A percentile compares a stretch with the other conserved stretches of the same genome.
Conservation (phyloP, 1,284 basidiomycete species). For the Sparassis latifolia region DNA sequence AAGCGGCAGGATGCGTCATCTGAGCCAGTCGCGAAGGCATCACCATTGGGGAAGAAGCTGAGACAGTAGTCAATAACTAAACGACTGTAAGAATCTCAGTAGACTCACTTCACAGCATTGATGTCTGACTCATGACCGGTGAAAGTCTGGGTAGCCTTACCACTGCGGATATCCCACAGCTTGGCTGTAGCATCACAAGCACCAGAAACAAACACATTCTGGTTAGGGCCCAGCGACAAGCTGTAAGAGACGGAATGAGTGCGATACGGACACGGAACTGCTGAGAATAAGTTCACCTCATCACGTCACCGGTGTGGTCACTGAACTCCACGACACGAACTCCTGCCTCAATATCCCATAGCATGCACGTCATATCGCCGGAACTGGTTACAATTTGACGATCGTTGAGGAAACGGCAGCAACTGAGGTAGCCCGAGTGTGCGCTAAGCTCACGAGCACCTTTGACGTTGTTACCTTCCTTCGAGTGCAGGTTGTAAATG, state of each 20-base stretch:
- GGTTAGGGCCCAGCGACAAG: conserved; percentile 89
- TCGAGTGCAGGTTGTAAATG: conserved; percentile 88
- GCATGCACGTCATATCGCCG: conserved; percentile 99
- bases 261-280: too few relatives aligned
- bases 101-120: conserved; percentile 90
- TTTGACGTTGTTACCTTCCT: conserved; percentile 65
- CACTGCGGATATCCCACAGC: conserved; percentile 97
- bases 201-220: conserved; percentile 96
- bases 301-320: conserved; percentile 98
- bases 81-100: conserved; percentile 11
- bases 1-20: conserved; percentile 98
- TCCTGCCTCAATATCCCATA: conserved; percentile 98
- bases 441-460: conserved; percentile 89
- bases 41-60: conserved; percentile 98
- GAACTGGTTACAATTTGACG: conserved; percentile 96
- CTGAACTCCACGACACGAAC: conserved; percentile 95
- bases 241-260: conserved; percentile 34
- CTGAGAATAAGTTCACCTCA: conserved; percentile 63
- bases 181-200: conserved; percentile 98
- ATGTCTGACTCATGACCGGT: conserved; percentile 99
- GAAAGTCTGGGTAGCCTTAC: conserved; percentile 96
- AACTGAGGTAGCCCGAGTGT: conserved; percentile 95
- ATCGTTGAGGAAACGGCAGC: conserved; percentile 98
- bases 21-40: conserved; percentile 97
- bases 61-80: conserved; percentile 3